Evolutionary conservation across 1,284 basidiomycete genomes (phyloP), one percentile per base, ranked within the genome.

Genomic region (Pascua sp.): DNA sequence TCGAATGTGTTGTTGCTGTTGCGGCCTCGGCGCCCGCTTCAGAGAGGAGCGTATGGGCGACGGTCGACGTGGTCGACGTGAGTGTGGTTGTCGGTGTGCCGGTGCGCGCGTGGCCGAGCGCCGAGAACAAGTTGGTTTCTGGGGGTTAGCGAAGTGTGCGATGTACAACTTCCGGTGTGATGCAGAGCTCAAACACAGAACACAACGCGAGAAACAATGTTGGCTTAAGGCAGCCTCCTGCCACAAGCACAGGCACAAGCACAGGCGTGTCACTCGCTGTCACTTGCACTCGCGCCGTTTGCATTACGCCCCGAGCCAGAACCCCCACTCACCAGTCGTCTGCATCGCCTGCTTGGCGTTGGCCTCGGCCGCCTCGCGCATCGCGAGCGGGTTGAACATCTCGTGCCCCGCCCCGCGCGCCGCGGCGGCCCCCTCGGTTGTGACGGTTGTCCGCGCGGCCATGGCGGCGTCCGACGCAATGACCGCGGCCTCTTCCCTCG

Each of bases 401-500:
- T 68, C 66, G 7, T 57, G 13, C 1, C 55, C 68, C 1, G 61
- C 61, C 8, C 53, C 55, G 24, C 68, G 60, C 1, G 62, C 68
- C 5, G 63, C 59, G 0, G 58, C 46, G 2, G 63, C 60, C 4
- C 68, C 42, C 49, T 75, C 73, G 13, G 63, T 47, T 0, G 67
- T 61, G 2, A 59, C 60, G 11, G 59, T 60, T 4, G 61, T 61
- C 24, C 69, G 60, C 0, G 71, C 71, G 11, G 65, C 62, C 5
- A 55, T 40, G 11, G 67, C 64, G 5, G 68, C 37, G 41, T 75
- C 72, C 17, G 62, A 43, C 2, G 69, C 59, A 42, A 73, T 42
- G 43, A 67, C 49, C 1, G 68, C 64, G 1, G 66, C 68, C 60
- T 75, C 73, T 66, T 74, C 71, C 40, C 70, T 43, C 15, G 63